Evolutionary conservation across 139 green algal species (phyloP).

Genomic region (Nannochloris sp.): DNA sequence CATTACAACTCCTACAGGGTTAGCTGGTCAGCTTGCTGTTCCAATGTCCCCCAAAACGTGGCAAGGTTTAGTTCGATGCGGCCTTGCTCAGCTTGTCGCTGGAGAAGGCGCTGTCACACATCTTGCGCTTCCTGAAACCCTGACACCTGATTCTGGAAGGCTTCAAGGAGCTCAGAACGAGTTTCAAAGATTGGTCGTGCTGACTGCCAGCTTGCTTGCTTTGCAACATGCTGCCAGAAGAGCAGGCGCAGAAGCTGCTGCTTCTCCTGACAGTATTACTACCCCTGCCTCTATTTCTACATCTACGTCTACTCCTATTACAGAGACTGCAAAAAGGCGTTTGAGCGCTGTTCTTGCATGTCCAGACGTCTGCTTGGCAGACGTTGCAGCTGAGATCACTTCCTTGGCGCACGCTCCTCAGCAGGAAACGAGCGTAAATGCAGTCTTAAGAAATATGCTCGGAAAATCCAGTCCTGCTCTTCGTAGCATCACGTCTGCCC

Average conservation of each 20-base stretch:
- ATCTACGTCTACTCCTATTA: neutral
- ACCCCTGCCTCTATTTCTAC: neutral
- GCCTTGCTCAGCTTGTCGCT: conserved; percentile 51
- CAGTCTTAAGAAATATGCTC: conserved; percentile 17
- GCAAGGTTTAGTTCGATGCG: conserved; percentile 48
- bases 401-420: neutral
- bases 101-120: conserved; percentile 17
- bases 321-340: conserved; percentile 30
- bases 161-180: conserved; percentile 60
- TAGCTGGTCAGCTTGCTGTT: too few species aligned
- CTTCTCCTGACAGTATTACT: neutral
- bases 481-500: conserved; percentile 13
- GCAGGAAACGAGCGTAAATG: neutral
- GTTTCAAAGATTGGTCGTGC: conserved; percentile 67
- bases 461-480: neutral
- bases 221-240: too few species aligned
- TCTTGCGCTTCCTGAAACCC: conserved; percentile 49
- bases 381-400: conserved; percentile 47
- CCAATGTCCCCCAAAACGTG: too few species aligned
- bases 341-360: conserved; percentile 54
- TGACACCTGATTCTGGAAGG: conserved; percentile 42
- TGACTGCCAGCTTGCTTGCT: conserved; percentile 49
- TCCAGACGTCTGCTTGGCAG: conserved; percentile 45
- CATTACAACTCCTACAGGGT: too few species aligned
- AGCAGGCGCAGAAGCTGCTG: conserved; percentile 3